These are phyloP conservation scores for Corylus avellana DNA, from an alignment of 306 rosid genomes.

Conservation along the genomic window DNA sequence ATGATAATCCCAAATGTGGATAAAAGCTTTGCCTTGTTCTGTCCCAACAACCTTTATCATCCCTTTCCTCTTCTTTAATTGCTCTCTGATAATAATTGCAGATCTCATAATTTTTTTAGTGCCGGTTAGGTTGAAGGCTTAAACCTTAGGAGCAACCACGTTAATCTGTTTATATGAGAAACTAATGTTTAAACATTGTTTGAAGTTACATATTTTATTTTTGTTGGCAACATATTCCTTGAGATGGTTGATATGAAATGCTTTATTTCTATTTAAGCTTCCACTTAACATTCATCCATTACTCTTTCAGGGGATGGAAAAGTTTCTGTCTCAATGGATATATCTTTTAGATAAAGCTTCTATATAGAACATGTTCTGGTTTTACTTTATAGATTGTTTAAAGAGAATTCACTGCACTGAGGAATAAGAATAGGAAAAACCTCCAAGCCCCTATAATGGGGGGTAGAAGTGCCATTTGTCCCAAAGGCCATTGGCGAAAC, in stretches of 20 bases:
- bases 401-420: background rate
- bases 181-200: background rate
- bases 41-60: background rate
- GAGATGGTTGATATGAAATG: background rate
- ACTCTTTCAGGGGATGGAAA: background rate
- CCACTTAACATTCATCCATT: background rate
- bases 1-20: background rate
- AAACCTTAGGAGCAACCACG: background rate
- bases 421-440: no score
- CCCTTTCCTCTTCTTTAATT: background rate
- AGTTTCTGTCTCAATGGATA: background rate
- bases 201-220: background rate
- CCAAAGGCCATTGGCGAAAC: background rate
- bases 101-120: background rate
- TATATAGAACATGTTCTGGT: background rate
- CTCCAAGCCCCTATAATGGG: no score
- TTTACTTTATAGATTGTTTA: background rate
- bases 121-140: background rate
- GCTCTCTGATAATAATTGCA: background rate
- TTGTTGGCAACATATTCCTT: background rate
- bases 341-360: background rate
- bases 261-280: background rate
- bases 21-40: background rate
- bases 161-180: background rate
- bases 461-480: no score